Base-by-base conservation (phyloP, 306 rosid genomes). In the Malus sieversii region DNA sequence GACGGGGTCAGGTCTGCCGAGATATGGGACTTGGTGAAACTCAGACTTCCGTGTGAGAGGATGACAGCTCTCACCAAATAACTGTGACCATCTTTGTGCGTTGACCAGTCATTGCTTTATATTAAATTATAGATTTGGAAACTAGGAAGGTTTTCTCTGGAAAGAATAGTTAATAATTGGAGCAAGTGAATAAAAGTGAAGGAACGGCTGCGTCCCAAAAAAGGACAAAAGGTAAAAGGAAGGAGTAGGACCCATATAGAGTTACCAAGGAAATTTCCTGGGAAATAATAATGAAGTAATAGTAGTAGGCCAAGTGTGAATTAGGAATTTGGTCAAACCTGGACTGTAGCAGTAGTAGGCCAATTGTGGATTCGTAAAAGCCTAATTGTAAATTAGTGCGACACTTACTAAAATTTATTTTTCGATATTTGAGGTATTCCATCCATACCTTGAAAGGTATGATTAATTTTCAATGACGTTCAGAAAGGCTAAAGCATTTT, bases 291-390 rank as follows among this genome's bases (percentile, higher is more conserved):
- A 25, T 25, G 25, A 25, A 25, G 25, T 25, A 25, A 25, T 25
- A 25, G 25, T 25, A 25, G 25, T 25, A 25, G 25, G 25, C 25
- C 25, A 25, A 25, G 25, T 27, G 52, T 55, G 75, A n/a, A 77
- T 45, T 8, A 5, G 44, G 79, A 81, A 82, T 10, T 57, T 6
- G 81, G 81, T 76, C 79, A 81, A 79, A 82, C 35, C 33, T 71
- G 4, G 10, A 64, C 68, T 14, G 20, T 5, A 48, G 55, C 8
- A 5, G 20, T 48, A 6, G 23, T 8, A 8, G 44, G 68, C 68
- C 45, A 18, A 59, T 4, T 16, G 23, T 63, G 68, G 68, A 30
- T 3, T 16, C 42, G 23, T 7, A 29, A 30, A 30, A 16, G 10
- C 6, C 12, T 61, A 12, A 2, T 15, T 16, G 42, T 38, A 38